Conservation (phyloP, 2,329 filamentous ascomycete species). For the Nannizziopsis arthrosporioides region DNA sequence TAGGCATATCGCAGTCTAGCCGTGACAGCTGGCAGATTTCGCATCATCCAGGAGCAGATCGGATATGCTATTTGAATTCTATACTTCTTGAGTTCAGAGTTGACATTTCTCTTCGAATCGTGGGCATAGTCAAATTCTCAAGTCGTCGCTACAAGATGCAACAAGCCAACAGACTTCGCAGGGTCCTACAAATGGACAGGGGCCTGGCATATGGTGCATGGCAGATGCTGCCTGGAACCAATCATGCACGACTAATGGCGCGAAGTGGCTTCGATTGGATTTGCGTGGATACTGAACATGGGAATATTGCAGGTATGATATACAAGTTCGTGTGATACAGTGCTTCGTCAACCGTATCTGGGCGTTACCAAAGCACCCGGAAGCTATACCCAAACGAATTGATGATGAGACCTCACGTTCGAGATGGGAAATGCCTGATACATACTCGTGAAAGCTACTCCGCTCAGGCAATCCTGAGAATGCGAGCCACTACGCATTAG, state of each 20-base stretch:
- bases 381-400: no score
- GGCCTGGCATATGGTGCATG: conserved; percentile 45
- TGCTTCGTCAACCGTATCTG: not conserved
- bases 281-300: conserved; percentile 45
- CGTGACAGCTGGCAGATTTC: no score
- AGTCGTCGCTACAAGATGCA: conserved; percentile 40
- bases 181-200: conserved; percentile 38
- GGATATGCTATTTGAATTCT: no score
- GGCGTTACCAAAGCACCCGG: not conserved
- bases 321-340: not conserved
- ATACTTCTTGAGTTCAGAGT: no score
- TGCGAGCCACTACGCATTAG: no score
- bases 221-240: conserved; percentile 48
- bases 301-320: conserved; percentile 42
- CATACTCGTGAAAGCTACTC: not conserved
- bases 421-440: not conserved
- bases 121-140: not conserved
- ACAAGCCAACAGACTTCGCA: conserved; percentile 43
- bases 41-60: no score
- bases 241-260: conserved; percentile 43
- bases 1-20: no score
- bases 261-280: conserved; percentile 45
- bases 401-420: no score
- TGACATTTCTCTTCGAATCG: no score
- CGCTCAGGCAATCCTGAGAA: not conserved